Conservation (phyloP, 306 rosid species). For the Trifolium dubium region DNA sequence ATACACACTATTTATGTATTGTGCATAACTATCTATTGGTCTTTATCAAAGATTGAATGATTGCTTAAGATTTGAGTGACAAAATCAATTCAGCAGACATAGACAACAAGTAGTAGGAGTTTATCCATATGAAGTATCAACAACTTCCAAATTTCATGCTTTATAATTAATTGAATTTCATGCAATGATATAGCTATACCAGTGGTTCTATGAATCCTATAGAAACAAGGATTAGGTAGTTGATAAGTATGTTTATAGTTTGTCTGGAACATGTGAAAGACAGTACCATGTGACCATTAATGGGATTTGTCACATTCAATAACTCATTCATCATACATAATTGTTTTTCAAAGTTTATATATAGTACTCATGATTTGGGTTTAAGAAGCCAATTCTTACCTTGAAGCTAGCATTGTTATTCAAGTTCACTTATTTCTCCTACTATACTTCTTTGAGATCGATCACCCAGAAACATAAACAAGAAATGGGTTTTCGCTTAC, state of each 20-base stretch:
- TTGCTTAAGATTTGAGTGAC: too few relatives aligned
- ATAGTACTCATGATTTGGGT: neutral
- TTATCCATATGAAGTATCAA: neutral
- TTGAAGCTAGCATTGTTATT: too few relatives aligned
- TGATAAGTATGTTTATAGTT: conserved; percentile 14
- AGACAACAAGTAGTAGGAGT: neutral
- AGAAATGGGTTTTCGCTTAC: conserved; percentile 47
- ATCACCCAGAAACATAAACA: conserved; percentile 1
- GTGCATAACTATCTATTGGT: neutral
- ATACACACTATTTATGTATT: neutral
- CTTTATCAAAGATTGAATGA: neutral
- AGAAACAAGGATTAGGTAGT: neutral
- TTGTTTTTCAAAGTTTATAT: conserved; percentile 16
- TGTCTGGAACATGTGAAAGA: conserved; percentile 7
- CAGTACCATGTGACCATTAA: conserved; percentile 36
- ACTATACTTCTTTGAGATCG: conserved; percentile 9
- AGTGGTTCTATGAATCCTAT: too few relatives aligned
- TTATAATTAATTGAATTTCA: too few relatives aligned
- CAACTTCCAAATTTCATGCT: neutral
- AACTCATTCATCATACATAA: conserved; percentile 15
- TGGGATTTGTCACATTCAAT: conserved; percentile 5
- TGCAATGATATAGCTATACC: too few relatives aligned
- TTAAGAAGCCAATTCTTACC: conserved; percentile 24
- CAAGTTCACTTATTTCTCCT: neutral
- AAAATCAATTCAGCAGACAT: neutral